Conservation (phyloP, 2,329 filamentous ascomycete species). For the Aspergillus neoniger region DNA sequence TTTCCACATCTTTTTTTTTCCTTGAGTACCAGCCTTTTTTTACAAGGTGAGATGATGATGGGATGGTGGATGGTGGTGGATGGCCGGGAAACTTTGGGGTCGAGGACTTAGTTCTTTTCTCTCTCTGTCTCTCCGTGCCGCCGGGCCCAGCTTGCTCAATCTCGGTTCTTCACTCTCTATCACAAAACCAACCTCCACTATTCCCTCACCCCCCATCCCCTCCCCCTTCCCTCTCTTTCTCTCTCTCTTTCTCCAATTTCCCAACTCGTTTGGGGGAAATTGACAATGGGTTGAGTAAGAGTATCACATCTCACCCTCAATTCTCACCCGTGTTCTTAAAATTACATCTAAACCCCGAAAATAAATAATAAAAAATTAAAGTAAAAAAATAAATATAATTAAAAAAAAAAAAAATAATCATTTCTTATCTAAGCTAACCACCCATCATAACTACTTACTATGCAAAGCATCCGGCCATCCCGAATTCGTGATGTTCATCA, state of each 20-base stretch:
- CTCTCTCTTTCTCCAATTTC: neutral
- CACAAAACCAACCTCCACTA: too few species aligned
- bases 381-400: too few species aligned
- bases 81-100: neutral
- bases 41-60: too few species aligned
- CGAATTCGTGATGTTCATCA: slow-evolving; percentile 26
- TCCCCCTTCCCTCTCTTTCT: neutral
- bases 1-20: neutral
- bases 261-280: too few species aligned
- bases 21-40: neutral
- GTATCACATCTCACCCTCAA: neutral
- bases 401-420: too few species aligned
- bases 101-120: neutral
- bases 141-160: neutral
- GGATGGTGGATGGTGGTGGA: neutral
- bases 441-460: neutral
- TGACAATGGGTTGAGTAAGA: too few species aligned
- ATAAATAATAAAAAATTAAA: neutral
- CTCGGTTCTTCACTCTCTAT: neutral
- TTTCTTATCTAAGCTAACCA: slow-evolving; percentile 3
- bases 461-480: slow-evolving; percentile 24
- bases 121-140: neutral
- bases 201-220: too few species aligned
- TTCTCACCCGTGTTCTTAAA: neutral
- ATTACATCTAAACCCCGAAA: neutral